phyloP scores from a whole-genome alignment of 148 eudicot genomes.

The Nyssa sinensis region DNA sequence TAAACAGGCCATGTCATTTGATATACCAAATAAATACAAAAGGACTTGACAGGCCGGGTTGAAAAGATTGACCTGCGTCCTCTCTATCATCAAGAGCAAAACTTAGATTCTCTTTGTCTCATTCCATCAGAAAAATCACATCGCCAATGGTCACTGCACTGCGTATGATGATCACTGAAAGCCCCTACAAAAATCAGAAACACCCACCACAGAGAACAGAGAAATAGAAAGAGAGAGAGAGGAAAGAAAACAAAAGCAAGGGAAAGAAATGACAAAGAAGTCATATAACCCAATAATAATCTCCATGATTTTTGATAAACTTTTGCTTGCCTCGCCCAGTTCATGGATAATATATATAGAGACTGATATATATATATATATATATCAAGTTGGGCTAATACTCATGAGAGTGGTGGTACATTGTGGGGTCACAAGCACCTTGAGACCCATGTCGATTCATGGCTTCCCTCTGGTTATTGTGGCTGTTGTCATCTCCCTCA shows the following conservation, averaged over 20 bases:
- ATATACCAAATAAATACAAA: conserved; percentile 15
- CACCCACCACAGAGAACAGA: neutral
- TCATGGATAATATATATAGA: neutral
- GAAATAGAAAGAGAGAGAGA: neutral
- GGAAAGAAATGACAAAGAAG: neutral
- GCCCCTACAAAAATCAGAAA: conserved; percentile 16
- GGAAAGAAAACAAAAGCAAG: neutral
- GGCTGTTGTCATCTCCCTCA: conserved; percentile 24
- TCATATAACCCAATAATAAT: neutral
- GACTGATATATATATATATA: conserved; percentile 9
- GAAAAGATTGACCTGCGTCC: conserved; percentile 45
- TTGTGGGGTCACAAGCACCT: conserved; percentile 33
- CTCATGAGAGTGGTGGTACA: conserved; percentile 44
- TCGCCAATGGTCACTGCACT: neutral
- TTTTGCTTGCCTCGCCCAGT: neutral
- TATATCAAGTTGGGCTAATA: conserved; percentile 24
- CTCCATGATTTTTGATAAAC: conserved; percentile 4
- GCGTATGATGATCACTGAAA: conserved; percentile 1
- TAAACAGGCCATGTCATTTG: neutral
- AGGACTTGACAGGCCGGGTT: conserved; percentile 27
- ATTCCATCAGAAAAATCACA: conserved; percentile 18
- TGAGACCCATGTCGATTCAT: conserved; percentile 23
- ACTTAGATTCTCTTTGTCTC: conserved; percentile 31
- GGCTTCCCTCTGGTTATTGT: conserved; percentile 31
- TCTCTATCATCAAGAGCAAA: conserved; percentile 20